Base-by-base conservation (phyloP, 1,284 basidiomycete genomes). In the Grifola frondosa region DNA sequence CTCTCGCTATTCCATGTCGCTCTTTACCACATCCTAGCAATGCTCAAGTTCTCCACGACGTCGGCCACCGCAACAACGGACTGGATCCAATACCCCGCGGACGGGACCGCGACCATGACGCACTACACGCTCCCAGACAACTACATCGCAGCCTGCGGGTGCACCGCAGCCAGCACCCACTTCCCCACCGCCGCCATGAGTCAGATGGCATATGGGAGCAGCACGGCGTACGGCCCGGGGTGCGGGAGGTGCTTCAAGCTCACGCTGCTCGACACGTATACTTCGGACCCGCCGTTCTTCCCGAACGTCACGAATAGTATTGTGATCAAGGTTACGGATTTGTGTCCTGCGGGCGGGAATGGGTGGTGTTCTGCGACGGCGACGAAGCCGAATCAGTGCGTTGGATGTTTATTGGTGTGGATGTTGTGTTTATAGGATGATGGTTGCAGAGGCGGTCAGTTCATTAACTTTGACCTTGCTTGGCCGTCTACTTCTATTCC, bases 231-330 rank as follows among this genome's bases (percentile, higher is more conserved):
- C 57, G 86, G 86, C 5, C 80, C 84, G 29, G 75, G 73, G 4
- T 89, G 87, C 55, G 87, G 87, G 29, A 73, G 71, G 43, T 90
- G 88, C 70, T 89, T 90, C 64, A 82, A 82, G 37, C 65, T 90
- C 46, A 85, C 85, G 1, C 70, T 90, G 23, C 58, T 87, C 36
- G 80, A 87, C 54, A 79, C 85, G 6, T 80, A 81, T 57, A 68
- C 73, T 13, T 70, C 79, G 1, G 65, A 71, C 34, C 87, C 87
- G n/a, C 83, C 79, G 0, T 90, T 85, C 62, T 77, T 76, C 54
- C 85, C 85, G 1, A 57, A 74, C 25, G 67, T 68, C n/a, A 66
- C 71, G 13, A 84, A 80, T 42, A 83, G 75, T 31, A 66, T 89
- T 12, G 74, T 87, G 16, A 66, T 89, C 37, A 89, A 89, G 63